A percentile compares a stretch with the other conserved stretches of the same genome.
Conservation (phyloP, 108 stramenopile genomes). For the Asterionellopsis glacialis region DNA sequence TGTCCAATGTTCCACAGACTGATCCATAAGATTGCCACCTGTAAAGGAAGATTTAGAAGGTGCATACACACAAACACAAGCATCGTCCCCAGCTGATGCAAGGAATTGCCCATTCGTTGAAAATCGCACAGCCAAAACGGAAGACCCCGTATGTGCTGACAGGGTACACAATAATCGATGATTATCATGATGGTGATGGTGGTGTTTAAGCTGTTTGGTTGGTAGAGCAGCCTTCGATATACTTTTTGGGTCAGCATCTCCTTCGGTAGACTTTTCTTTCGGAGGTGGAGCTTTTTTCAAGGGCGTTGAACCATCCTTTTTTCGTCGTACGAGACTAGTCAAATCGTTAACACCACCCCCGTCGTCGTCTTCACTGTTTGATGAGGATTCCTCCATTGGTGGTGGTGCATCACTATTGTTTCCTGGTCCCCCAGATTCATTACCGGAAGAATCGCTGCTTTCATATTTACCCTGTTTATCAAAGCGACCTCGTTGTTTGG, state of each 20-base stretch:
- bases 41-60: conserved; percentile 10
- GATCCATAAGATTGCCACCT: conserved; percentile 42
- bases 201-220: background rate
- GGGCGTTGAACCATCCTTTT: conserved; percentile 36
- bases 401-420: background rate
- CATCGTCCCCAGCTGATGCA: conserved; percentile 84
- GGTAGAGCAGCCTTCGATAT: background rate
- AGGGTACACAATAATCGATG: conserved; percentile 72
- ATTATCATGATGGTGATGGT: conserved; percentile 11
- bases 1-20: conserved; percentile 71
- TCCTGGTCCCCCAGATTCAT: conserved; percentile 3
- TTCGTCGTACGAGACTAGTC: conserved; percentile 59
- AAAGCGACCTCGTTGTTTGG: conserved; percentile 21
- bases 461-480: conserved; percentile 44
- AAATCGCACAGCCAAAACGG: conserved; percentile 76
- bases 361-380: conserved; percentile 8
- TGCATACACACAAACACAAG: conserved; percentile 70
- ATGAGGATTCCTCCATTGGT: background rate
- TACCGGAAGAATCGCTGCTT: conserved; percentile 51
- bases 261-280: background rate
- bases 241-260: background rate
- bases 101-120: conserved; percentile 65
- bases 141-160: conserved; percentile 76
- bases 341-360: conserved; percentile 55
- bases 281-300: conserved; percentile 5